Conservation (phyloP, 2,329 filamentous ascomycete species). For the Fusarium austroafricanum region DNA sequence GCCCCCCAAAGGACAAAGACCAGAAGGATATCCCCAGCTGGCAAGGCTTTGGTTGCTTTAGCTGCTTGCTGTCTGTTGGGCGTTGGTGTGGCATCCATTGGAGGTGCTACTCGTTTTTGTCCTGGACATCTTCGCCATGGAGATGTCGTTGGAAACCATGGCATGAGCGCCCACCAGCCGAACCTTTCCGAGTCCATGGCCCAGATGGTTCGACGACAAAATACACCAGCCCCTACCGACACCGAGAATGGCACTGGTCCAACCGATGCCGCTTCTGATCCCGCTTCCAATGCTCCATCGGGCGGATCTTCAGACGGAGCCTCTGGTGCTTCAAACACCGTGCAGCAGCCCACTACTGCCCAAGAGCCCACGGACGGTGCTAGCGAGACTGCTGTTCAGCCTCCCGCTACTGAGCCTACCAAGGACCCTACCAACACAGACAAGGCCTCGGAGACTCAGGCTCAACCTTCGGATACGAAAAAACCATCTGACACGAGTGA, state of each 20-base stretch:
- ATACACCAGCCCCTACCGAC: constrained; percentile 50
- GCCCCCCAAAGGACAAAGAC: constrained; percentile 23
- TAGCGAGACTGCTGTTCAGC: constrained; percentile 15
- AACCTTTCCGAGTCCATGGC: constrained; percentile 59
- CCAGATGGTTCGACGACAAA: constrained; percentile 71
- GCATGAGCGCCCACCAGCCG: constrained; percentile 38
- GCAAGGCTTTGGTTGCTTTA: constrained; percentile 42
- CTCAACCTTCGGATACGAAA: constrained; percentile 25
- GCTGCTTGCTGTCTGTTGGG: constrained; percentile 44
- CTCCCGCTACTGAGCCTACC: constrained; percentile 26
- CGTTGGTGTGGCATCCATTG: constrained; percentile 41
- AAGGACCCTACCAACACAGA: constrained; percentile 24
- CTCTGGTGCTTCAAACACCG: constrained; percentile 26
- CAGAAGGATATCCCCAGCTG: constrained; percentile 38
- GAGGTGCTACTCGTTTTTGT: constrained; percentile 40
- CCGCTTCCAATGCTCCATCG: constrained; percentile 11
- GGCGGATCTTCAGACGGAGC: constrained; percentile 18
- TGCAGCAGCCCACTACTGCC: constrained; percentile 22
- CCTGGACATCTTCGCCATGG: constrained; percentile 44
- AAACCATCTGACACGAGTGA: constrained; percentile 38
- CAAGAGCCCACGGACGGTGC: constrained; percentile 18
- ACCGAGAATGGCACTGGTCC: constrained; percentile 18
- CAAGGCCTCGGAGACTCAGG: constrained; percentile 15
- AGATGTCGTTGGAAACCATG: constrained; percentile 37
- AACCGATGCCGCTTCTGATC: constrained; percentile 1